Percentiles rank a stretch among this genome's conserved stretches.
Conservation (phyloP, 805 yeast genomes). For the Metschnikowia continentalis region DNA sequence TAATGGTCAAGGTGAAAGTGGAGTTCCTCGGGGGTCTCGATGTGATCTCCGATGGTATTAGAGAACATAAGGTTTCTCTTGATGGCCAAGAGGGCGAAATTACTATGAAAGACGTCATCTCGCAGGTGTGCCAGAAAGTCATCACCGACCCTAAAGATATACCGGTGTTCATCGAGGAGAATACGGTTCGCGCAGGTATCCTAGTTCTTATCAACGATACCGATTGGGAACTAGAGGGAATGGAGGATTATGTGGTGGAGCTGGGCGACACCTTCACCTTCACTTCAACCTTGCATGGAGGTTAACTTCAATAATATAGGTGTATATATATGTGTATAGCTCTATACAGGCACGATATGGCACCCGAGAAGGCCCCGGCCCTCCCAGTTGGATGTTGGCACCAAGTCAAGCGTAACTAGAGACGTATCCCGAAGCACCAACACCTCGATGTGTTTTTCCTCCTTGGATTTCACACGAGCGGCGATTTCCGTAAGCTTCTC, state of each 20-base stretch:
- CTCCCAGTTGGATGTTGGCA: conserved; percentile 54
- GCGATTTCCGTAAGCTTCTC: conserved; percentile 44
- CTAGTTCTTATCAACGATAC: conserved; percentile 87
- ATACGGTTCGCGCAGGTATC: conserved; percentile 83
- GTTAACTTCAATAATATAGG: conserved; percentile 36
- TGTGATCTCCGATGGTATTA: conserved; percentile 59
- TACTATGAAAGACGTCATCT: conserved; percentile 50
- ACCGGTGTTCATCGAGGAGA: conserved; percentile 79
- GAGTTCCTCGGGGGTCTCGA: conserved; percentile 77
- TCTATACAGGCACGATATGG: conserved; percentile 33
- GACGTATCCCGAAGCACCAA: conserved; percentile 29
- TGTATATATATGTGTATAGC: neutral
- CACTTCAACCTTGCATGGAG: conserved; percentile 94
- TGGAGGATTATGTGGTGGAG: conserved; percentile 73
- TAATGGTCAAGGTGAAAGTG: conserved; percentile 34
- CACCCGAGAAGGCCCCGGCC: conserved; percentile 73
- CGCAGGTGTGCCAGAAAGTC: conserved; percentile 49
- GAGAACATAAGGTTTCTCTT: conserved; percentile 47
- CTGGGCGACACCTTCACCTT: conserved; percentile 76
- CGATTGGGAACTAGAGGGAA: conserved; percentile 95
- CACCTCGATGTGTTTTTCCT: conserved; percentile 25
- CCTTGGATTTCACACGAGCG: conserved; percentile 37
- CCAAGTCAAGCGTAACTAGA: conserved; percentile 18
- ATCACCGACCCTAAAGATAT: conserved; percentile 59
- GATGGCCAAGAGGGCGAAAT: conserved; percentile 42